These are phyloP conservation scores for Populus tremula DNA, from an alignment of 345 rosid species.

Conservation along the genomic window DNA sequence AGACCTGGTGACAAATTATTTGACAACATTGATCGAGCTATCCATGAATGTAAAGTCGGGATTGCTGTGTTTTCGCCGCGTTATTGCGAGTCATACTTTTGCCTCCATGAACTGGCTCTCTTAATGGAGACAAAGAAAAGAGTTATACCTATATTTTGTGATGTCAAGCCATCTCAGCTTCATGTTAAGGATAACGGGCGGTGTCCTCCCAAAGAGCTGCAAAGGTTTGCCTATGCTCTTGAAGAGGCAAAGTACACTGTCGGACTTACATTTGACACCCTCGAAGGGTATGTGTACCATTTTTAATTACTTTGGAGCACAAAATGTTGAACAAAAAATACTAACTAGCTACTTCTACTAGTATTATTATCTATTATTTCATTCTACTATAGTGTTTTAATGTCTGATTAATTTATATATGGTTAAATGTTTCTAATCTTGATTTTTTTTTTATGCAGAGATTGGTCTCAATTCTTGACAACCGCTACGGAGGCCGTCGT, in stretches of 20 bases:
- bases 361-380: background rate
- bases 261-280: slow-evolving; percentile 75
- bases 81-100: slow-evolving; percentile 70
- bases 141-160: slow-evolving; percentile 73
- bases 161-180: slow-evolving; percentile 79
- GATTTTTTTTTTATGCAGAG: slow-evolving; percentile 30
- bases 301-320: background rate
- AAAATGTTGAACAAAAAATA: background rate
- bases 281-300: slow-evolving; percentile 41
- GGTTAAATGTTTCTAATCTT: background rate
- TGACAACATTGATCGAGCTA: slow-evolving; percentile 51
- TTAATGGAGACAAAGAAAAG: slow-evolving; percentile 65
- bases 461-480: slow-evolving; percentile 75
- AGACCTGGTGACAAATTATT: slow-evolving; percentile 72
- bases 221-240: slow-evolving; percentile 49
- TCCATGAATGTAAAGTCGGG: slow-evolving; percentile 51
- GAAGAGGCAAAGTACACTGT: slow-evolving; percentile 74
- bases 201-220: slow-evolving; percentile 34
- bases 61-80: slow-evolving; percentile 75
- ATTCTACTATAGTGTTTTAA: background rate
- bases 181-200: slow-evolving; percentile 37
- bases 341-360: background rate
- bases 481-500: slow-evolving; percentile 64
- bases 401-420: background rate
- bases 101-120: slow-evolving; percentile 74